Evolutionary conservation across 345 rosid species (phyloP).

Genomic region (Citrus sp.): DNA sequence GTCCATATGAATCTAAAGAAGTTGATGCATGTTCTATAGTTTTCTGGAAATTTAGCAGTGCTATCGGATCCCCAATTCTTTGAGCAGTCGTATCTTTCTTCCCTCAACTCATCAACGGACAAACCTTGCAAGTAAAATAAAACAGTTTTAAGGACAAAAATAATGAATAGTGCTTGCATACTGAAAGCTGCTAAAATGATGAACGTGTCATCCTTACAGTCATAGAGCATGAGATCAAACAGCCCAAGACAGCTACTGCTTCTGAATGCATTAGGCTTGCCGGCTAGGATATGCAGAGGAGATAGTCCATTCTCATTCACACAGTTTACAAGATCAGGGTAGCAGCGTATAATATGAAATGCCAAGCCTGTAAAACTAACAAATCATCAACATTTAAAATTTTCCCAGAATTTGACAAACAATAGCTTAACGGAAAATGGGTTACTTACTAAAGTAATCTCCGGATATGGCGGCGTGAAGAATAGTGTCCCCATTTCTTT

Average conservation of each 20-base stretch:
- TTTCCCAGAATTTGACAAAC: background rate
- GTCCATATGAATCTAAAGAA: background rate
- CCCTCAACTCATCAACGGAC: background rate
- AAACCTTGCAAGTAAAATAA: background rate
- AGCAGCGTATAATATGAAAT: slow-evolving; percentile 2
- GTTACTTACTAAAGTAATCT: background rate
- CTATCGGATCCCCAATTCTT: background rate
- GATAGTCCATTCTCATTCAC: slow-evolving; percentile 4
- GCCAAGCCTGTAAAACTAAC: slow-evolving; percentile 4
- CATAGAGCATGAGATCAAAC: slow-evolving; percentile 14
- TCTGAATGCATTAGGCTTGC: slow-evolving; percentile 16
- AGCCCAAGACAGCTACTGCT: slow-evolving; percentile 10
- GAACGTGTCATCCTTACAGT: slow-evolving; percentile 4
- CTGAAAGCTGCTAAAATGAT: background rate
- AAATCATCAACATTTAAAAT: background rate
- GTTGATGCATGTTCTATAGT: background rate
- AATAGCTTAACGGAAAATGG: background rate
- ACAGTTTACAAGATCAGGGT: slow-evolving; percentile 4
- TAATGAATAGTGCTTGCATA: background rate
- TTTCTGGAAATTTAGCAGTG: background rate
- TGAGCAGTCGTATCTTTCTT: background rate
- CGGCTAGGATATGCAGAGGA: slow-evolving; percentile 21
- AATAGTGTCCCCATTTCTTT: background rate
- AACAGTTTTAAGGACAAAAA: background rate
- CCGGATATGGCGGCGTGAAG: background rate